Evolutionary conservation across 352 stramenopile genomes (phyloP).

Genomic region (Aphanomyces stellatus): DNA sequence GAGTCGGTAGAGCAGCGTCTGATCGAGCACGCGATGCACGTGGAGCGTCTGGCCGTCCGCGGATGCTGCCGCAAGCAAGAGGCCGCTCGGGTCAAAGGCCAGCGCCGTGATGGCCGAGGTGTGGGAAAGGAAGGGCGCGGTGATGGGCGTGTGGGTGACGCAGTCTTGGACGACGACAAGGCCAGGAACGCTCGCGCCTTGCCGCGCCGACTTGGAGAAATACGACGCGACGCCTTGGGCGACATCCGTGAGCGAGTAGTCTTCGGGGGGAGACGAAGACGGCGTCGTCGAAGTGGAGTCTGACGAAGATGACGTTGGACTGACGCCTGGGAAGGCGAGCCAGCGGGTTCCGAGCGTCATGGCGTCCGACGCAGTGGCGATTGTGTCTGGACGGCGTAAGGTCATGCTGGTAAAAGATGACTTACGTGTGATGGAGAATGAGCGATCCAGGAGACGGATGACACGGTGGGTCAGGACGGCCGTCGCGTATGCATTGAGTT

Average conservation of each 20-base stretch:
- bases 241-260: conserved; percentile 35
- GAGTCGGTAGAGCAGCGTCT: conserved; percentile 78
- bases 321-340: conserved; percentile 13
- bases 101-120: conserved; percentile 58
- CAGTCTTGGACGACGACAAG: conserved; percentile 66
- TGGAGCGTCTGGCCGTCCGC: conserved; percentile 82
- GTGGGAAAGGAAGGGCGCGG: conserved; percentile 73
- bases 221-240: conserved; percentile 82
- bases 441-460: conserved; percentile 1
- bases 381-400: background rate
- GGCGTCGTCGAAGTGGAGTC: background rate
- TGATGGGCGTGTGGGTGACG: conserved; percentile 46
- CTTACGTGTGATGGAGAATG: background rate
- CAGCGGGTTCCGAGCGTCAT: conserved; percentile 22
- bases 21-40: conserved; percentile 50
- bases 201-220: conserved; percentile 76
- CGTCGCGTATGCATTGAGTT: background rate
- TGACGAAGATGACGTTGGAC: too few relatives aligned
- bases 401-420: background rate
- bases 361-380: conserved; percentile 7
- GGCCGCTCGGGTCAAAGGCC: conserved; percentile 66
- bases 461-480: background rate
- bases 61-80: conserved; percentile 68
- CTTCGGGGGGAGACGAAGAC: conserved; percentile 6
- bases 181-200: conserved; percentile 52